Evolutionary conservation across 352 stramenopile species (phyloP), one percentile per base, ranked within the genome.

Genomic region (Pythium monospermum): DNA sequence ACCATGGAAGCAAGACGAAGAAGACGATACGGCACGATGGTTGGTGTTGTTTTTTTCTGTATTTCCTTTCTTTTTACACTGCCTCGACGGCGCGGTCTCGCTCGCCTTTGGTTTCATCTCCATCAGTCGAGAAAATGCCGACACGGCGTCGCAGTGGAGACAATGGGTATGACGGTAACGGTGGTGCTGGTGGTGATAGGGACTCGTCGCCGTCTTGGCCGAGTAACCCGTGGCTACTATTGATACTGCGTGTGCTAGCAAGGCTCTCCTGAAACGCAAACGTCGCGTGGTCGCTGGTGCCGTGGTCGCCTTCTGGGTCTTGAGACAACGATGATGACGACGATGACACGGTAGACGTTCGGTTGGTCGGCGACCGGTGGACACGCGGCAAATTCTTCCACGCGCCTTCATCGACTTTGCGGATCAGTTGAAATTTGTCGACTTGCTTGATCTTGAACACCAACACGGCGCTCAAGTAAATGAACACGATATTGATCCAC

Each of bases 391-490:
- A 45, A 46, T 93, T 90, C 36, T 73, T 76, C 83, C 83, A 93
- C n/a, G 77, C 62, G 25, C 55, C 73, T 61, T 93, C 78, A 35
- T 91, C 83, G 26, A 91, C 68, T 13, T 67, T 72, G 15, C 83
- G 80, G 43, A 93, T 87, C 16, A 93, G 61, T 53, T 91, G 80
- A 50, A 93, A 93, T 44, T 89, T 79, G 44, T 83, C 83, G 0
- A 93, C 80, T 33, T 89, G 76, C 57, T 94, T 94, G 48, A 91
- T 83, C 56, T 94, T 94, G 61, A 94, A 94, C 13, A 94, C 79
- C n/a, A 91, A 39, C 18, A 92, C 81, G 22, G 83, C 83, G 23
- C 77, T 87, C 43, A 91, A 66, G 66, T 94, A 94, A 53, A 94
- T 94, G 49, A 94, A 87, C 59, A 91, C 64, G 28, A 94, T 76